Conservation (phyloP, 345 rosid genomes). For the Eucalyptus curtisii region DNA sequence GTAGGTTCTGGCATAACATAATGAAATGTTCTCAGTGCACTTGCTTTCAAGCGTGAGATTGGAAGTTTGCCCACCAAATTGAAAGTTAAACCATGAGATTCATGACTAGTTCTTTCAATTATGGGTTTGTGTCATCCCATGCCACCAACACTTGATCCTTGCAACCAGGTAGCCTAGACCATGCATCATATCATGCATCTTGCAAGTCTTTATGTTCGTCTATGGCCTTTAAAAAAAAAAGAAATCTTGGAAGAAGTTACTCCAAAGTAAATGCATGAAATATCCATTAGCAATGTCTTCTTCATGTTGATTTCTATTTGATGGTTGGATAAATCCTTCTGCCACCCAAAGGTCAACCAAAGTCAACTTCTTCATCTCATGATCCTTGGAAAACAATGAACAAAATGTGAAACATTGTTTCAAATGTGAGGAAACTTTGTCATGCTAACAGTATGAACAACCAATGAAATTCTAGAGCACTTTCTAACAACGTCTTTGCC, state of each 20-base stretch:
- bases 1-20: neutral
- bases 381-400: too few species aligned
- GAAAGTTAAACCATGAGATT: neutral
- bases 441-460: too few species aligned
- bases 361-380: too few species aligned
- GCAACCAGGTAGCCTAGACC: constrained; percentile 5
- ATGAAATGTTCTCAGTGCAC: neutral
- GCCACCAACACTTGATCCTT: neutral
- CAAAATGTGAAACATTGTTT: too few species aligned
- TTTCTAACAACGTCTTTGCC: too few species aligned
- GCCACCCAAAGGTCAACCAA: too few species aligned
- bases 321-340: too few species aligned
- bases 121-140: neutral
- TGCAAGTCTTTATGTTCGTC: neutral
- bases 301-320: too few species aligned
- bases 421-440: too few species aligned
- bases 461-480: too few species aligned
- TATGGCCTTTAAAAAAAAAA: neutral
- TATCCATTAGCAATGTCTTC: constrained; percentile 3
- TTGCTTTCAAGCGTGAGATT: neutral
- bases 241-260: constrained; percentile 8
- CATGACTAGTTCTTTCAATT: neutral
- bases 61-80: neutral
- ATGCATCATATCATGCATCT: constrained; percentile 27
- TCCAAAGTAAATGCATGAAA: constrained; percentile 2